phyloP scores from a whole-genome alignment of 441 rosid genomes.

The Sinapis alba region DNA sequence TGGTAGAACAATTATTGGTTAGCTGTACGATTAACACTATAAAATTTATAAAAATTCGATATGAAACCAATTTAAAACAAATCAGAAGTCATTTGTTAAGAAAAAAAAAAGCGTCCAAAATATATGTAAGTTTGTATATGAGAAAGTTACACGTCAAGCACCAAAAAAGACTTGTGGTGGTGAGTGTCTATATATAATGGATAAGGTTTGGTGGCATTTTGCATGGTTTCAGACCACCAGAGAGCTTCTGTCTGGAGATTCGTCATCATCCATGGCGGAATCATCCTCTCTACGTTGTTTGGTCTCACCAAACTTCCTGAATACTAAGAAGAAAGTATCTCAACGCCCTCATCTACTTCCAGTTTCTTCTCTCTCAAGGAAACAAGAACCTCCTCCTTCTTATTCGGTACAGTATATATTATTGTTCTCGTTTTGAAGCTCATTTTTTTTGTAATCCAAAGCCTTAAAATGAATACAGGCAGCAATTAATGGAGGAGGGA shows the following conservation, averaged over 20 bases:
- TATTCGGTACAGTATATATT: slow-evolving; percentile 20
- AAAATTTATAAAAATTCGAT: too few relatives aligned
- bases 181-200: not conserved
- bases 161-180: slow-evolving; percentile 28
- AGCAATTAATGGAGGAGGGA: slow-evolving; percentile 39
- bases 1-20: too few relatives aligned
- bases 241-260: slow-evolving; percentile 17
- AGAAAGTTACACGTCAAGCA: slow-evolving; percentile 33
- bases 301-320: slow-evolving; percentile 34
- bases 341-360: slow-evolving; percentile 30
- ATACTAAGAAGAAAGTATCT: slow-evolving; percentile 12
- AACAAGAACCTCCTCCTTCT: slow-evolving; percentile 35
- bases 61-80: too few relatives aligned
- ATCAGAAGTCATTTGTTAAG: too few relatives aligned
- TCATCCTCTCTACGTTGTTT: slow-evolving; percentile 27
- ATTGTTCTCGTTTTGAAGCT: not conserved
- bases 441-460: not conserved
- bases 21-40: too few relatives aligned
- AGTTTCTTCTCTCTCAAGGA: slow-evolving; percentile 31
- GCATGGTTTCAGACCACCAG: slow-evolving; percentile 3
- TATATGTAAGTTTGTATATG: too few relatives aligned
- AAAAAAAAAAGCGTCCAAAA: too few relatives aligned
- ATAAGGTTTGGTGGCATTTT: slow-evolving; percentile 23
- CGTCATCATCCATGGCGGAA: slow-evolving; percentile 39
- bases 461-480: slow-evolving; percentile 31